Evolutionary conservation across 2,329 filamentous ascomycete genomes (phyloP).

Genomic region (Penicillium glabrum): DNA sequence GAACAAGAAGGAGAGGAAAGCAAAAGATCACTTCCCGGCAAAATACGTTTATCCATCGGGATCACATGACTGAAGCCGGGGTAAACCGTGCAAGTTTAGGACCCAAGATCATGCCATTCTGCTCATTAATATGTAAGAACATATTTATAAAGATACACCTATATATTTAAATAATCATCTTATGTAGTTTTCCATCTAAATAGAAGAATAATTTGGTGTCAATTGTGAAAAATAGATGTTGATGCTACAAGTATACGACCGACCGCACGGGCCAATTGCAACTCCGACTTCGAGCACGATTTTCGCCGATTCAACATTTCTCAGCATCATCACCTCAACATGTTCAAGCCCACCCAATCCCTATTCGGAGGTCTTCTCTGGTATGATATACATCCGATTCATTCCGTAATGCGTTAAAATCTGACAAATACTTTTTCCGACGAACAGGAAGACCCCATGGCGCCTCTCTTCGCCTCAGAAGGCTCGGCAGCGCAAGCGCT

Average conservation of each 20-base stretch:
- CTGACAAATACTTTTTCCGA: slow-evolving; percentile 15
- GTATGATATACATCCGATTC: slow-evolving; percentile 45
- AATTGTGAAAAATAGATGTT: not conserved
- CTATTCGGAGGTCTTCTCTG: slow-evolving; percentile 81
- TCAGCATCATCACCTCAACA: slow-evolving; percentile 16
- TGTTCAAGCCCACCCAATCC: slow-evolving; percentile 81
- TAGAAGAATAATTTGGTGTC: not conserved
- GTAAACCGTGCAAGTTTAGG: slow-evolving; percentile 5
- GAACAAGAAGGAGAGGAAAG: not conserved
- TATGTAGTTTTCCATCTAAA: not conserved
- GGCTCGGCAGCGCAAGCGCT: slow-evolving; percentile 75
- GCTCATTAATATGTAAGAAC: not conserved
- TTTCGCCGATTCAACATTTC: slow-evolving; percentile 16
- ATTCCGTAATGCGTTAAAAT: not conserved
- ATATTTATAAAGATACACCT: not conserved
- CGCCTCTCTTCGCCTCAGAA: slow-evolving; percentile 91
- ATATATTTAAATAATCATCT: not conserved
- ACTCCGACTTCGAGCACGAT: slow-evolving; percentile 24
- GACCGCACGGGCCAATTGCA: slow-evolving; percentile 24
- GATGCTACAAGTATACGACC: not conserved
- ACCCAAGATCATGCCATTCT: not conserved
- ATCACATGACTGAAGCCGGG: slow-evolving; percentile 25
- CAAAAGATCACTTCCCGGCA: slow-evolving; percentile 13
- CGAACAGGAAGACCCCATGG: slow-evolving; percentile 88
- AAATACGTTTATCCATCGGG: slow-evolving; percentile 14